Evolutionary conservation across 179 eudicot species (phyloP).

Genomic region (Beta corolliflora): DNA sequence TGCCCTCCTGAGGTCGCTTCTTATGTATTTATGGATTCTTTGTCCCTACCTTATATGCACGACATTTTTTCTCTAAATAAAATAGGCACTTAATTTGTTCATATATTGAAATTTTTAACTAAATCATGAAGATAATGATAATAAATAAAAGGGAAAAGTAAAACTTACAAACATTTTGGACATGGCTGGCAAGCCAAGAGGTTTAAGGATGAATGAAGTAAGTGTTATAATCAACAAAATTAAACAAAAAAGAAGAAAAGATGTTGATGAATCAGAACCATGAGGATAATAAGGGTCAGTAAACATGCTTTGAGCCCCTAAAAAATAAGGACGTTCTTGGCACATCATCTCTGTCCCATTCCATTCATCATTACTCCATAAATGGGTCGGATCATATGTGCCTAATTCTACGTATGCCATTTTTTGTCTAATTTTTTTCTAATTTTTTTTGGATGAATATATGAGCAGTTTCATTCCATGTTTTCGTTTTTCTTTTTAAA

Average conservation of each 20-base stretch:
- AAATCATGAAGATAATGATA: neutral
- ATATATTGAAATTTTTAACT: neutral
- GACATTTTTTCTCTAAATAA: no score
- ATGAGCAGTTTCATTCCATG: no score
- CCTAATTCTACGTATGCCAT: neutral
- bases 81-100: no score
- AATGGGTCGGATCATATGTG: neutral
- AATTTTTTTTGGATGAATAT: no score
- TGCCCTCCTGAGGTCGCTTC: no score
- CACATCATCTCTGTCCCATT: neutral
- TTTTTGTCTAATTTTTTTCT: neutral
- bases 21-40: no score
- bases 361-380: conserved; percentile 4
- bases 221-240: neutral
- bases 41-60: no score
- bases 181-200: conserved; percentile 1
- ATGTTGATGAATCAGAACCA: conserved; percentile 7
- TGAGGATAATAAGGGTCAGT: neutral
- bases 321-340: neutral
- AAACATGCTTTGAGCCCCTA: neutral
- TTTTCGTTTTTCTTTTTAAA: no score
- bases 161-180: conserved; percentile 18
- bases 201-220: conserved; percentile 11
- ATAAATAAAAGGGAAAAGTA: neutral
- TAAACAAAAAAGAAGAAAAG: neutral